Base-by-base conservation (phyloP, 768 basidiomycete genomes). In the Calvatia gigantea region DNA sequence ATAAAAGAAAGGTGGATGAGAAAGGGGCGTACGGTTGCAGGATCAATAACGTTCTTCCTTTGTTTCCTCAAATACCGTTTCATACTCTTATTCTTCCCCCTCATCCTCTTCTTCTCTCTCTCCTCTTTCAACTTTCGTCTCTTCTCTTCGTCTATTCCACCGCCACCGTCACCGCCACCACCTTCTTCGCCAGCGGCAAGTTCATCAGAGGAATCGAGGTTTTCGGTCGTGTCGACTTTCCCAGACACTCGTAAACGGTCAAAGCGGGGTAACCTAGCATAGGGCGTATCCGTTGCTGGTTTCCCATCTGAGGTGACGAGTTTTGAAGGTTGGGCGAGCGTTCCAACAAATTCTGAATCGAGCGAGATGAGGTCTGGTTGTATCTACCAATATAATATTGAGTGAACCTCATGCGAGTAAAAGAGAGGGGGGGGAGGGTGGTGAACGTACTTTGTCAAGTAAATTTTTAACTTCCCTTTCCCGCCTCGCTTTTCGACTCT, bases 31-130 rank as follows among this genome's bases (percentile, higher is more conserved):
- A 88, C 89, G 21, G 81, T 78, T 21, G 80, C 78, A 21, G 92
- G 91, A 67, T 98, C 94, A 59, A 98, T 83, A 45, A 98, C 91
- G 64, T 98, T 97, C 77, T 95, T 94, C 67, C 92, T 84, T 70
- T 96, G 90, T 75, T 94, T 97, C 64, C 91, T 80, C 59, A 97
- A 69, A 68, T 84, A 89, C 43, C 93, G 77, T 70, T 94, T 96
- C 66, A 94, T 66, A 67, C 84, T 88, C 78, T 92, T 94, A 23
- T 83, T 84, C 67, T 87, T 94, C 14, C 94, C 94, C 31, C 93
- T 82, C 87, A 90, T 92, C 76, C 83, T 88, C 64, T 81, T 80
- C 75, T 85, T 91, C 68, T 87, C 83, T 64, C 75, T 74, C 62
- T 75, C 74, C 60, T 69, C 73, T 60, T 63, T 72, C 25, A 60